Percentiles rank a stretch among this genome's conserved stretches.
Evolutionary conservation across 257 asterid genomes (phyloP).

Genomic region (Nicotiana noctiflora): DNA sequence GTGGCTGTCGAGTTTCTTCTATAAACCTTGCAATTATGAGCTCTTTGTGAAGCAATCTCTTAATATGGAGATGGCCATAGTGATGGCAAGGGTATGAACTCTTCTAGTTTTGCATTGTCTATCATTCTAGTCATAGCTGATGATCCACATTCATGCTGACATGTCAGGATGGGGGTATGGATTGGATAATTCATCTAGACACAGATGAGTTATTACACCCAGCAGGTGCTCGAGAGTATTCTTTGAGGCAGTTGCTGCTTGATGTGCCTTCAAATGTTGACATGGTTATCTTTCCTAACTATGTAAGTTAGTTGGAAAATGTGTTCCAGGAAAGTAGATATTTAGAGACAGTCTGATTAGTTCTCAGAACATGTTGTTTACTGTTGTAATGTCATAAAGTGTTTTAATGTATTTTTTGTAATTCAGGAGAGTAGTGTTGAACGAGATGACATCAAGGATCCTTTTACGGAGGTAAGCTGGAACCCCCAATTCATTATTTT

Average conservation of each 20-base stretch:
- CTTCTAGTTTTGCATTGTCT: background rate
- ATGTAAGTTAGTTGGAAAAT: slow-evolving; percentile 43
- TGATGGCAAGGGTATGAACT: slow-evolving; percentile 83
- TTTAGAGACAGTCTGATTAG: background rate
- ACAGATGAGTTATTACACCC: slow-evolving; percentile 96
- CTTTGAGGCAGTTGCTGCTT: slow-evolving; percentile 76
- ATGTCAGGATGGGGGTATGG: slow-evolving; percentile 78
- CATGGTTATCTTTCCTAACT: slow-evolving; percentile 96
- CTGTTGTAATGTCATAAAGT: background rate
- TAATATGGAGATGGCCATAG: slow-evolving; percentile 95
- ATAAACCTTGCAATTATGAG: slow-evolving; percentile 96
- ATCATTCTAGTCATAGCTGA: background rate
- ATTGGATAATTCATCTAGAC: slow-evolving; percentile 96
- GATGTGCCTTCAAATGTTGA: slow-evolving; percentile 83
- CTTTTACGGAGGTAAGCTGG: slow-evolving; percentile 83
- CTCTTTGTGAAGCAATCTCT: slow-evolving; percentile 95
- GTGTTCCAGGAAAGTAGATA: background rate
- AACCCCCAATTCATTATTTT: background rate
- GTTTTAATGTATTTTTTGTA: slow-evolving; percentile 7
- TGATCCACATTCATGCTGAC: background rate
- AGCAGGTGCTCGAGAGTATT: slow-evolving; percentile 85
- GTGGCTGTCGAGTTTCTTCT: slow-evolving; percentile 90
- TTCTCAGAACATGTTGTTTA: background rate
- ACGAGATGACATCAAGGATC: slow-evolving; percentile 87
- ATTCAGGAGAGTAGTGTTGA: slow-evolving; percentile 95